Base-by-base conservation (phyloP, 306 rosid genomes). In the Trifolium repens region DNA sequence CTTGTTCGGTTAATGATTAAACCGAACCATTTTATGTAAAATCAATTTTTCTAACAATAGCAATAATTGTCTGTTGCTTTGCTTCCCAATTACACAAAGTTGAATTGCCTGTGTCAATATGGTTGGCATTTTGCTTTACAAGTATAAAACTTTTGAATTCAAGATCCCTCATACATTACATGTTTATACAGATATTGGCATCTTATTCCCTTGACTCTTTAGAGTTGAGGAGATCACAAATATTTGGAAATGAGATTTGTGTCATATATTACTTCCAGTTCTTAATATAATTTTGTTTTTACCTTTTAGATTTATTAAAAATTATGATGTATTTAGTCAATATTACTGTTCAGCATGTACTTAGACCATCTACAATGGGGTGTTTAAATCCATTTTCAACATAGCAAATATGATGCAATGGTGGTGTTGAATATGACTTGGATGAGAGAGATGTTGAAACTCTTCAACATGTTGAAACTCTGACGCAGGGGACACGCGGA, bases 61-160 rank as follows among this genome's bases (percentile, higher is more conserved):
- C 81, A 84, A 79, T 79, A 61, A 52, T 79, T 68, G 75, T 60
- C 5, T 1, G 26, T 78, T 69, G 81, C 78, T 82, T 85, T 69
- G 81, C 78, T 82, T 85, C 64, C 46, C 55, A 35, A 35, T 50
- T 69, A 85, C 79, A 46, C 84, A 55, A 72, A 71, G 50, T 62
- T 55, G 40, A 69, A 74, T 61, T 67, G 59, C 40, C 40, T 24
- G 27, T 57, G 17, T 71, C 43, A 72, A 30, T 15, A 4, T 61
- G 67, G 74, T 78, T 66, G 70, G 58, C 82, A 78, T 47, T 72
- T 34, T n/a, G 9, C 70, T 65, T 65, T 65, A 39, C 70, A 65
- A 65, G 17, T 39, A 17, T 64, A 54, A 19, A 54, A 17, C 50
- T 43, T 67, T 7, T 12, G 55, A 67, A 67, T 43, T 43, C 55